Percentiles rank a stretch among this genome's conserved stretches.
phyloP scores from a whole-genome alignment of 2,329 filamentous ascomycete species.

The Colletotrichum cordylinicola region DNA sequence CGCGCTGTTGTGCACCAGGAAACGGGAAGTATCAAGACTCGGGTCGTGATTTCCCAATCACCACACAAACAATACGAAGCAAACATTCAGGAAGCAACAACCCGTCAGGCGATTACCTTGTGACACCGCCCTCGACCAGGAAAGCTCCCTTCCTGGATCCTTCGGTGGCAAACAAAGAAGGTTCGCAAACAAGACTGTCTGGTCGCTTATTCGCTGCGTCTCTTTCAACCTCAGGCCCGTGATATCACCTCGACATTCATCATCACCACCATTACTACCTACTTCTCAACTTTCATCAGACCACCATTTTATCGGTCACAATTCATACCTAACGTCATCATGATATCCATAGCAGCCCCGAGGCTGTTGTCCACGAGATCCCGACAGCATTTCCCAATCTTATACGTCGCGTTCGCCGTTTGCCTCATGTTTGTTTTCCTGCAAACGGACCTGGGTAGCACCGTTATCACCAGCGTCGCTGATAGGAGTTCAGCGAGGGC shows the following conservation, averaged over 20 bases:
- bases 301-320: background rate
- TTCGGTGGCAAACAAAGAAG: background rate
- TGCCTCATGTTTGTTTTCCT: conserved; percentile 1
- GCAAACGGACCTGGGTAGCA: background rate
- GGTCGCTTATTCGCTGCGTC: background rate
- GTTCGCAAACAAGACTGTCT: background rate
- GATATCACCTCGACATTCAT: background rate
- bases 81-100: background rate
- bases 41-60: background rate
- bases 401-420: background rate
- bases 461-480: background rate
- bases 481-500: background rate
- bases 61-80: background rate
- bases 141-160: background rate
- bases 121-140: background rate
- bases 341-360: conserved; percentile 8
- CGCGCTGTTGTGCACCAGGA: background rate
- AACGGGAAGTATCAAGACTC: background rate
- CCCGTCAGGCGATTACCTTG: background rate
- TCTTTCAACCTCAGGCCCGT: background rate
- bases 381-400: background rate
- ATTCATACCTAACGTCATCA: background rate
- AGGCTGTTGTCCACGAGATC: background rate
- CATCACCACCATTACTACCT: background rate
- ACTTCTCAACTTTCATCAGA: background rate